phyloP scores from a whole-genome alignment of 805 yeast species.

The Candida golubevii region DNA sequence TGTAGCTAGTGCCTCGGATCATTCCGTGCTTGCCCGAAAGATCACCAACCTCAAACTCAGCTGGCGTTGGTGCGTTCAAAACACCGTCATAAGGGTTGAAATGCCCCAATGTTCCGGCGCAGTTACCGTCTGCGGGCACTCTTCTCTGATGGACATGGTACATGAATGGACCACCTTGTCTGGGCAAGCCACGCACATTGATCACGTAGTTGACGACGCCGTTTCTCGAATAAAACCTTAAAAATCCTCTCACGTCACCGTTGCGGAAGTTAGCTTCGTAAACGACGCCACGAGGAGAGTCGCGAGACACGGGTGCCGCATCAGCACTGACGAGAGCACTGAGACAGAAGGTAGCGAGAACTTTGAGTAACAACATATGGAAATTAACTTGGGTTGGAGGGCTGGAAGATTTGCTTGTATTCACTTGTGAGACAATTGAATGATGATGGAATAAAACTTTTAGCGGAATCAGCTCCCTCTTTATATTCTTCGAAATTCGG shows the following conservation, averaged over 20 bases:
- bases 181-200: slow-evolving; percentile 64
- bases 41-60: slow-evolving; percentile 66
- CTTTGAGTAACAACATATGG: too few species aligned
- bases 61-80: slow-evolving; percentile 44
- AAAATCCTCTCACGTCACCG: background rate
- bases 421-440: too few species aligned
- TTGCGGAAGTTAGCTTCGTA: background rate
- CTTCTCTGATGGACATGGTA: slow-evolving; percentile 63
- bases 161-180: slow-evolving; percentile 58
- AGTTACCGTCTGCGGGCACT: slow-evolving; percentile 46
- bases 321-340: background rate
- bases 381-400: too few species aligned
- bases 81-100: slow-evolving; percentile 58
- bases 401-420: too few species aligned
- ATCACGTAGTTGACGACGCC: slow-evolving; percentile 61
- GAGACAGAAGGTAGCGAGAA: background rate
- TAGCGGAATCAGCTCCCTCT: too few species aligned
- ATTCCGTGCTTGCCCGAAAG: slow-evolving; percentile 73
- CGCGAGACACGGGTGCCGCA: slow-evolving; percentile 4
- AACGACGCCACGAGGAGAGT: background rate
- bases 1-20: slow-evolving; percentile 65
- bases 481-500: too few species aligned
- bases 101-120: slow-evolving; percentile 50
- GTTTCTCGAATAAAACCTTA: slow-evolving; percentile 22
- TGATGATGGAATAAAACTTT: too few species aligned